Evolutionary conservation across 352 stramenopile species (phyloP), one percentile per base, ranked within the genome.

Genomic region (Salisapilia sapeloensis): DNA sequence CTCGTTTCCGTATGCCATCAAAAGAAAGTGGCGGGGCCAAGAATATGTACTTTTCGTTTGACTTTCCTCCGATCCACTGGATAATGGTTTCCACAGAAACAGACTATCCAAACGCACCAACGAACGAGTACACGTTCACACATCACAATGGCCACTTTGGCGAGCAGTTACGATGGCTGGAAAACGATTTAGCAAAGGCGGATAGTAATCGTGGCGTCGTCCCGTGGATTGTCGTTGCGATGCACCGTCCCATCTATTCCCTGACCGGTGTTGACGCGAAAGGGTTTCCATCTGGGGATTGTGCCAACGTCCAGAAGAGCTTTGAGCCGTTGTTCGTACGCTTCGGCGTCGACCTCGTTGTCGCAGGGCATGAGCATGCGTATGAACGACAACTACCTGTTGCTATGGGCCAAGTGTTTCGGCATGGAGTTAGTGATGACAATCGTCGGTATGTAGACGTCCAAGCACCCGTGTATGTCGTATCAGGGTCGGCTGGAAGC

Each of bases 251-350:
- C 0, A 50, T 90, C 18, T 93, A 92, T 44, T 40, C 29, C 4
- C 21, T 37, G 7, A 24, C 4, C 5, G 11, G 27, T 3, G 29
- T 16, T 9, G 36, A 54, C 23, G 19, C 33, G 2, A 29, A 46
- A 16, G 36, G 39, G 26, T 24, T 32, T 5, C 46, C 46, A 6
- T 48, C 29, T 15, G 53, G 18, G 12, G 29, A 48, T 5, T 39
- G 38, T 1, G 44, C 42, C 15, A 29, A 46, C 13, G 5, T 92
- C 25, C 65, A 87, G 24, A 31, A 28, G 9, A 66, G 72, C 1
- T 84, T 95, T 25, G 81, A 94, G 38, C 54, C 50, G 14, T 52
- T 93, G 8, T 65, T 95, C 16, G 46, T 87, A 33, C 78, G 83
- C 46, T 87, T 85, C 64, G 52, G 64, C 14, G 79, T 95, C 6